These are phyloP conservation scores for Karstenula rhodostoma DNA, from an alignment of 2,329 filamentous ascomycete species.

Conservation along the genomic window DNA sequence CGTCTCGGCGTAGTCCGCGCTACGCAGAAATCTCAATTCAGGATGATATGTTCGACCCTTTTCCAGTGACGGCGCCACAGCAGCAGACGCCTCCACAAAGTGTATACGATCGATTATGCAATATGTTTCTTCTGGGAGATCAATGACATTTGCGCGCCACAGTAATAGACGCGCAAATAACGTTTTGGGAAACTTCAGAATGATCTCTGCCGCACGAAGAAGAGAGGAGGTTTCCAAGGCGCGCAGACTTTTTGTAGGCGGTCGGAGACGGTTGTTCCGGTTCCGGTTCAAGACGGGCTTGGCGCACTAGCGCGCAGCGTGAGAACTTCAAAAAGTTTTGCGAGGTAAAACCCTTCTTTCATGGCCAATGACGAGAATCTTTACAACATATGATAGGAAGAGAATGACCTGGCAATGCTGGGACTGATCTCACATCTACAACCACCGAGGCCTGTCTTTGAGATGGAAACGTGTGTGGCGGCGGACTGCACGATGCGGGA, in stretches of 20 bases:
- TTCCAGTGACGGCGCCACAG: slow-evolving; percentile 51
- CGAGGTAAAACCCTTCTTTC: slow-evolving; percentile 19
- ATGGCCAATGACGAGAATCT: slow-evolving; percentile 50
- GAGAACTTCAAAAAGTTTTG: slow-evolving; percentile 18
- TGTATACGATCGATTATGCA: slow-evolving; percentile 66
- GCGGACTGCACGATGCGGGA: too few relatives aligned
- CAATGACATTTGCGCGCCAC: slow-evolving; percentile 75
- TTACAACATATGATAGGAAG: slow-evolving; percentile 49
- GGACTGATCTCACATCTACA: slow-evolving; percentile 46
- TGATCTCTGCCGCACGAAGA: slow-evolving; percentile 79
- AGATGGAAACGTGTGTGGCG: background rate
- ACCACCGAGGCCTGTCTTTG: slow-evolving; percentile 46
- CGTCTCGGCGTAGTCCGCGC: background rate
- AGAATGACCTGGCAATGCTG: slow-evolving; percentile 47
- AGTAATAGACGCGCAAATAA: slow-evolving; percentile 70
- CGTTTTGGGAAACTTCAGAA: slow-evolving; percentile 73
- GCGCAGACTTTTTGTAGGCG: slow-evolving; percentile 34
- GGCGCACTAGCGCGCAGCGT: slow-evolving; percentile 16
- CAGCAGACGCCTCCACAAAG: slow-evolving; percentile 46
- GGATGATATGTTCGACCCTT: slow-evolving; percentile 63
- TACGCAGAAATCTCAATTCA: background rate
- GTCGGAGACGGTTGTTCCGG: background rate
- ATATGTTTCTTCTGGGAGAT: slow-evolving; percentile 77
- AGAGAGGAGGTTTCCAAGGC: slow-evolving; percentile 56
- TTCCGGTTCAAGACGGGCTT: too few relatives aligned